Evolutionary conservation across 2,329 filamentous ascomycete genomes (phyloP).

Genomic region (Nemania bipapillata): DNA sequence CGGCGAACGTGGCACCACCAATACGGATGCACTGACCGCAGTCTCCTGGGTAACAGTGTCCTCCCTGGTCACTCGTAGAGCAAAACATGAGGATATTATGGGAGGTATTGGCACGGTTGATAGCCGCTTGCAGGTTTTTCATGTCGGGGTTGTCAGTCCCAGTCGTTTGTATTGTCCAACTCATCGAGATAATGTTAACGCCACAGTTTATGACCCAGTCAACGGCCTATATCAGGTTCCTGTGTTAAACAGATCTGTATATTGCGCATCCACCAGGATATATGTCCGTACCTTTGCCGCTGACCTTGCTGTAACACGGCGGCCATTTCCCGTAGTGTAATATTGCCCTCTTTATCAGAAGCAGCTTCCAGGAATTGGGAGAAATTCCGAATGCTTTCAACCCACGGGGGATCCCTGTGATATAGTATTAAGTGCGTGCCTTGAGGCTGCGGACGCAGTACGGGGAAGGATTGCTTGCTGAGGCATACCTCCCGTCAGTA

Average conservation of each 20-base stretch:
- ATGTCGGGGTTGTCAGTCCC: conserved; percentile 42
- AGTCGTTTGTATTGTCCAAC: conserved; percentile 45
- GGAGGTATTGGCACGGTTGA: background rate
- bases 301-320: background rate
- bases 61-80: conserved; percentile 50
- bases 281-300: background rate
- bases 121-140: background rate
- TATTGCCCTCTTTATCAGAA: background rate
- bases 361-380: background rate
- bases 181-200: conserved; percentile 51
- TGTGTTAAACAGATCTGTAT: too few relatives aligned
- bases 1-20: conserved; percentile 6
- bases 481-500: too few relatives aligned
- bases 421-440: background rate
- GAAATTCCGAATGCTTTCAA: background rate
- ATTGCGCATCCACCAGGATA: too few relatives aligned
- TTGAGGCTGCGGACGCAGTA: too few relatives aligned
- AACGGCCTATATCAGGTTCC: conserved; percentile 16
- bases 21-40: conserved; percentile 11
- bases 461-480: too few relatives aligned
- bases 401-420: background rate
- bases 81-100: conserved; percentile 56
- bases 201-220: conserved; percentile 38
- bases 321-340: background rate
- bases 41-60: background rate